Evolutionary conservation across 495 filamentous ascomycete genomes (phyloP).

Genomic region (Podospora fimiseda): DNA sequence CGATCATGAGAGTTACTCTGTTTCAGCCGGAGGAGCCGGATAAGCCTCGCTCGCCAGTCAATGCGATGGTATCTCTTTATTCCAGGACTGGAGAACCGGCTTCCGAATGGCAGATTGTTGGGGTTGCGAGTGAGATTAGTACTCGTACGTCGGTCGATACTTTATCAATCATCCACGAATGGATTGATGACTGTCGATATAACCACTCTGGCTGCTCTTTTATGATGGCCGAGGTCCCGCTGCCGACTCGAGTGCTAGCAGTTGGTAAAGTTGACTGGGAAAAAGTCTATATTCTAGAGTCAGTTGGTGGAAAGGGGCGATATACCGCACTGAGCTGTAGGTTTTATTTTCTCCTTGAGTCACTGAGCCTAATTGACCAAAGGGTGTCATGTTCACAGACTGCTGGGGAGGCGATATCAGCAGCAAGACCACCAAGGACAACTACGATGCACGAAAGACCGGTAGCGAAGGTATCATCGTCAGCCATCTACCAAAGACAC

Average conservation of each 20-base stretch:
- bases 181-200: not conserved
- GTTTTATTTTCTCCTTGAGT: not conserved
- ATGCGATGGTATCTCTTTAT: not conserved
- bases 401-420: not conserved
- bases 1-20: not conserved
- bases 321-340: not conserved
- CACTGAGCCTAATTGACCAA: not conserved
- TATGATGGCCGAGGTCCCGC: not conserved
- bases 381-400: not conserved
- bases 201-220: not conserved
- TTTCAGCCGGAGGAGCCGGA: not conserved
- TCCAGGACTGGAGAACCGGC: not conserved
- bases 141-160: not conserved
- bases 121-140: not conserved
- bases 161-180: not conserved
- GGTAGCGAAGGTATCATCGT: not conserved
- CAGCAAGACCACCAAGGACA: not conserved
- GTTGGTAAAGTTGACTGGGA: not conserved
- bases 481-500: not conserved
- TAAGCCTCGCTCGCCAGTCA: not conserved
- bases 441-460: not conserved
- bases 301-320: not conserved
- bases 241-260: not conserved
- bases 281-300: not conserved
- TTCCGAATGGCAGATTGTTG: constrained; percentile 5